Conservation (phyloP, 2,329 filamentous ascomycete genomes). For the Fusarium redolens region DNA sequence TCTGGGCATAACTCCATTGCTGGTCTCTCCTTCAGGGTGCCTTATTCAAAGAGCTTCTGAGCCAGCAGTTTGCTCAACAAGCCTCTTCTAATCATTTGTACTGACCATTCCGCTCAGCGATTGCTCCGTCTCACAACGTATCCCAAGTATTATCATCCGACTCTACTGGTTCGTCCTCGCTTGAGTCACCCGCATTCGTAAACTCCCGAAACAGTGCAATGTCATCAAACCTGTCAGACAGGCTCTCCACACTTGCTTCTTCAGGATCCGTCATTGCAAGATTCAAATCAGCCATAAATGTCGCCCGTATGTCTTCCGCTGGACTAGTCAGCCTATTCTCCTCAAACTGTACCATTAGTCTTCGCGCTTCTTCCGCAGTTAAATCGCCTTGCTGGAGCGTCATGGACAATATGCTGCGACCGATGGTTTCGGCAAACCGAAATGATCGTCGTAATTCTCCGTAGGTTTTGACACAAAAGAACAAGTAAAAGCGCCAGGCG, state of each 20-base stretch:
- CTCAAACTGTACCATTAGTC: constrained; percentile 47
- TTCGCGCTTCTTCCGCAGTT: constrained; percentile 41
- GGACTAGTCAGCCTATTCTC: constrained; percentile 35
- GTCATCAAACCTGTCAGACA: constrained; percentile 50
- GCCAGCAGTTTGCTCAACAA: neutral
- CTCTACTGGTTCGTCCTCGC: constrained; percentile 22
- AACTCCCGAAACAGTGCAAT: constrained; percentile 51
- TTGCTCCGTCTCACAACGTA: neutral
- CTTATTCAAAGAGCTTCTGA: neutral
- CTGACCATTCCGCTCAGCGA: neutral
- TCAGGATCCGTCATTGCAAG: constrained; percentile 51
- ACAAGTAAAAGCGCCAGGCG: constrained; percentile 51
- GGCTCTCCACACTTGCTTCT: constrained; percentile 48
- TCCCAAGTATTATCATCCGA: constrained; percentile 18
- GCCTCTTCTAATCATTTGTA: neutral
- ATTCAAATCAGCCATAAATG: constrained; percentile 53
- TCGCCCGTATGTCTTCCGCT: constrained; percentile 46
- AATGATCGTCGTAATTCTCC: constrained; percentile 50
- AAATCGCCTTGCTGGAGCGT: constrained; percentile 49
- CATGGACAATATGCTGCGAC: constrained; percentile 51
- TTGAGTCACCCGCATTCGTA: constrained; percentile 17
- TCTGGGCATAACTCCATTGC: neutral
- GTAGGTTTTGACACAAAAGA: constrained; percentile 54
- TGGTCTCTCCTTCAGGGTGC: neutral
- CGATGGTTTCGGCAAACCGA: constrained; percentile 51